Evolutionary conservation across 192 early-diverging fungal genomes (phyloP).

Genomic region (Coemansia sp.): DNA sequence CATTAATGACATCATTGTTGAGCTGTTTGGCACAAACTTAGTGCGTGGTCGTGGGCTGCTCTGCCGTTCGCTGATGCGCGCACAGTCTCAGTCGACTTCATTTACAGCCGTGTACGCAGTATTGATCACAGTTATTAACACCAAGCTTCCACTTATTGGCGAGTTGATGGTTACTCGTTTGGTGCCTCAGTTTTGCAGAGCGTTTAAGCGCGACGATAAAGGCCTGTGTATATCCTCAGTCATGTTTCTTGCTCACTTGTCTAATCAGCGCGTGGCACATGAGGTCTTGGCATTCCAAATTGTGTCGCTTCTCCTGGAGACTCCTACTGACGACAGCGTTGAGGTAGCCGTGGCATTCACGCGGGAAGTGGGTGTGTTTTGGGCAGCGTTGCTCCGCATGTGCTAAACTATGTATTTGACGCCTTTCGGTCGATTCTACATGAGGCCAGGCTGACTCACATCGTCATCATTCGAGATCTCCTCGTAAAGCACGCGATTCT

Average conservation of each 20-base stretch:
- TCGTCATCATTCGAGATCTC: constrained; percentile 2
- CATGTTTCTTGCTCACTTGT: constrained; percentile 88
- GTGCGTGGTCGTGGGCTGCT: constrained; percentile 89
- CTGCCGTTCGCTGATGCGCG: constrained; percentile 82
- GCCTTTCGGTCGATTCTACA: constrained; percentile 89
- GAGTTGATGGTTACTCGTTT: constrained; percentile 82
- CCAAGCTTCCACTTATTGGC: constrained; percentile 88
- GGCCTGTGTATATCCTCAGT: constrained; percentile 72
- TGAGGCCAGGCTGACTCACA: constrained; percentile 60
- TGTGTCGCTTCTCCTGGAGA: constrained; percentile 77
- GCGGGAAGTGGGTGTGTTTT: constrained; percentile 84
- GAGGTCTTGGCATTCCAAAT: constrained; percentile 89
- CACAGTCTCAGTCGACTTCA: constrained; percentile 79
- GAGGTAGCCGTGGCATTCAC: constrained; percentile 94
- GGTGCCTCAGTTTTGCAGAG: constrained; percentile 83
- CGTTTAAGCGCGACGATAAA: constrained; percentile 92
- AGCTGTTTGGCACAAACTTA: constrained; percentile 87
- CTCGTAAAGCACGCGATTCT: background rate
- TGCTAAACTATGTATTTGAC: constrained; percentile 85
- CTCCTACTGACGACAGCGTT: constrained; percentile 89
- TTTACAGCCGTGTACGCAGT: constrained; percentile 93
- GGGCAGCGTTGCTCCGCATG: constrained; percentile 69
- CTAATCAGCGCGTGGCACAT: constrained; percentile 85
- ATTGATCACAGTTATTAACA: constrained; percentile 84
- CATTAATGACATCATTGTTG: constrained; percentile 84